These are phyloP conservation scores for Sclerotinia borealis DNA, from an alignment of 2,329 filamentous ascomycete species.

Conservation along the genomic window DNA sequence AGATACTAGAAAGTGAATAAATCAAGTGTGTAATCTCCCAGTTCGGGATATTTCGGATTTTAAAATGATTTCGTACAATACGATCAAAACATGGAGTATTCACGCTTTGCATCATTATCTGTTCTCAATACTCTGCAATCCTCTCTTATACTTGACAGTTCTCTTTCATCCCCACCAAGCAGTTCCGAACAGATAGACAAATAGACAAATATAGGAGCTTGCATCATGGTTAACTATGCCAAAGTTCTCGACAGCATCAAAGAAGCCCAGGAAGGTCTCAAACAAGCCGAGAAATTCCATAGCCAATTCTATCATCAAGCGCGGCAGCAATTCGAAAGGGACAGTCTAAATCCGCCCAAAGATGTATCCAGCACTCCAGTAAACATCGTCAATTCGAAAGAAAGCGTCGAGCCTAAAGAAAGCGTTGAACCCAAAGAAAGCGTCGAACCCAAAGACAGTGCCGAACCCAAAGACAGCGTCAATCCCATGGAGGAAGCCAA, in stretches of 20 bases:
- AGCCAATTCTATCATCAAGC: too few species aligned
- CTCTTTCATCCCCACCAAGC: background rate
- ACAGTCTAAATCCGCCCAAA: background rate
- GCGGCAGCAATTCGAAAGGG: background rate
- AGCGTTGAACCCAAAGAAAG: too few species aligned
- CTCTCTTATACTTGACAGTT: background rate
- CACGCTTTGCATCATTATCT: background rate
- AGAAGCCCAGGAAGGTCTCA: background rate
- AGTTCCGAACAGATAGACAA: background rate
- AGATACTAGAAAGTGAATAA: background rate
- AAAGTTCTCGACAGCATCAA: background rate
- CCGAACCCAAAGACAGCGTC: fast-evolving
- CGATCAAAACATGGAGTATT: background rate
- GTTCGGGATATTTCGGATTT: background rate
- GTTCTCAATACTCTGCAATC: background rate
- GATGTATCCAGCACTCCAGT: background rate
- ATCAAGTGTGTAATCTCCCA: background rate
- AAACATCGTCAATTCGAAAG: too few species aligned
- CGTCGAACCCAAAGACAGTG: background rate
- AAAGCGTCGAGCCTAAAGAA: fast-evolving
- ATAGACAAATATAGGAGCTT: background rate
- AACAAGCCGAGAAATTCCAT: too few species aligned
- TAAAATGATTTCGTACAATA: background rate
- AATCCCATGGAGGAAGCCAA: background rate
- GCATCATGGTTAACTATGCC: background rate